Conservation (phyloP, 2,329 filamentous ascomycete genomes). For the Alternaria gaisen region DNA sequence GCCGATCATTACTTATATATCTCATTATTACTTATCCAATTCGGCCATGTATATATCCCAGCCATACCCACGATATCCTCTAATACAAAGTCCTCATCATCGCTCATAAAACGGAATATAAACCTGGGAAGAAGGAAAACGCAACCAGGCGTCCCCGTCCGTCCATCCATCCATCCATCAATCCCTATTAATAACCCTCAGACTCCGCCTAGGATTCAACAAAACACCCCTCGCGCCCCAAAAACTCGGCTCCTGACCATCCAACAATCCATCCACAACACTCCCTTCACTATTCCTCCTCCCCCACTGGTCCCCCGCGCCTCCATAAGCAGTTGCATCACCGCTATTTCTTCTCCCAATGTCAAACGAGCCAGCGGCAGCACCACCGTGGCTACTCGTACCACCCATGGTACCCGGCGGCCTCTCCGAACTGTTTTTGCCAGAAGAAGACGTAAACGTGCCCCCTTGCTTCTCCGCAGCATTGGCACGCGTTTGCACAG, state of each 20-base stretch:
- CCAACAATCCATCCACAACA: slow-evolving; percentile 66
- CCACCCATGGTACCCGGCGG: slow-evolving; percentile 21
- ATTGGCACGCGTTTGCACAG: slow-evolving; percentile 66
- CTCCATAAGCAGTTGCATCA: slow-evolving; percentile 28
- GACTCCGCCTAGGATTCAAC: slow-evolving; percentile 71
- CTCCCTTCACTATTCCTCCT: slow-evolving; percentile 56
- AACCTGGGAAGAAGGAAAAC: not conserved
- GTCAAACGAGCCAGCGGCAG: slow-evolving; percentile 31
- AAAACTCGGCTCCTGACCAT: slow-evolving; percentile 73
- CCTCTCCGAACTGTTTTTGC: slow-evolving; percentile 39
- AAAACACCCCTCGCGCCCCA: slow-evolving; percentile 68
- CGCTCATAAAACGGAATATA: no score
- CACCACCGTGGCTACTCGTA: slow-evolving; percentile 25
- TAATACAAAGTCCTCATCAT: no score
- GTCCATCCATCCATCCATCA: slow-evolving; percentile 28
- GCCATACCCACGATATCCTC: no score
- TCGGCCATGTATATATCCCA: no score
- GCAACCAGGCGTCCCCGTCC: not conserved
- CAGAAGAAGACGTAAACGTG: slow-evolving; percentile 33
- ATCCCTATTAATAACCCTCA: slow-evolving; percentile 72
- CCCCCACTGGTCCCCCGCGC: slow-evolving; percentile 36
- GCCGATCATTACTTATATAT: no score
- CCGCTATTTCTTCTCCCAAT: slow-evolving; percentile 22
- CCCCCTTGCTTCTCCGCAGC: slow-evolving; percentile 47
- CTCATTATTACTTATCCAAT: no score